Evolutionary conservation across 495 filamentous ascomycete genomes (phyloP).

Genomic region (Polyplosphaeria fusca): DNA sequence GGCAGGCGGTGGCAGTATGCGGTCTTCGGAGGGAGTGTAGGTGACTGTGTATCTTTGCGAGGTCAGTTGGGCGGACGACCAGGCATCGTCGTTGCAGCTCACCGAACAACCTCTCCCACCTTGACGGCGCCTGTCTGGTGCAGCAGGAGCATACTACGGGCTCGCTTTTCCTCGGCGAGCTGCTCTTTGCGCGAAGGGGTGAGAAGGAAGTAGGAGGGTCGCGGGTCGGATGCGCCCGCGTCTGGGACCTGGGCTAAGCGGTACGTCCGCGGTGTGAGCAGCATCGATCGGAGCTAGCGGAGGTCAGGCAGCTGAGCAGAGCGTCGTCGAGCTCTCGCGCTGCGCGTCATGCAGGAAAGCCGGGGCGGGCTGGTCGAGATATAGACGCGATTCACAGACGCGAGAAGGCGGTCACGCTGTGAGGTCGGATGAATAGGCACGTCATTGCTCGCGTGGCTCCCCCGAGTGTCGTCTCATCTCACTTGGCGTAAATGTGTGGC

Average conservation of each 20-base stretch:
- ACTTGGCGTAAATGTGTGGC: too few species aligned
- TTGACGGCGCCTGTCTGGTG: conserved; percentile 86
- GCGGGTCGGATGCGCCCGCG: conserved; percentile 22
- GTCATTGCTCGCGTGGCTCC: conserved; percentile 30
- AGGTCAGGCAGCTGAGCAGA: conserved; percentile 13
- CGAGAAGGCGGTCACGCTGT: neutral
- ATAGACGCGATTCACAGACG: neutral
- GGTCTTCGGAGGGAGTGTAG: conserved; percentile 84
- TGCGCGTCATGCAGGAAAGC: conserved; percentile 16
- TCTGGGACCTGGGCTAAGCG: conserved; percentile 33
- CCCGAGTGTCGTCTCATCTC: too few species aligned
- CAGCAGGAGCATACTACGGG: conserved; percentile 71
- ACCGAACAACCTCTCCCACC: conserved; percentile 85
- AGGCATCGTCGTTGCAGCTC: conserved; percentile 8
- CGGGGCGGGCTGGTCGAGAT: too few species aligned
- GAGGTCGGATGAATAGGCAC: neutral
- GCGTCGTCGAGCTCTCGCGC: neutral
- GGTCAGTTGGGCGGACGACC: neutral
- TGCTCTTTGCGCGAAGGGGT: conserved; percentile 32
- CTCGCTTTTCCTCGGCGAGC: conserved; percentile 25
- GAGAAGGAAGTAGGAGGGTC: conserved; percentile 27
- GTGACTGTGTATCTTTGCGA: conserved; percentile 76
- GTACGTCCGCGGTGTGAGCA: conserved; percentile 36
- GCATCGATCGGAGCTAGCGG: conserved; percentile 34
- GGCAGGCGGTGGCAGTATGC: conserved; percentile 76